These are phyloP conservation scores for Williopsis jadinii DNA, from an alignment of 1,139 yeast species.

Conservation along the genomic window DNA sequence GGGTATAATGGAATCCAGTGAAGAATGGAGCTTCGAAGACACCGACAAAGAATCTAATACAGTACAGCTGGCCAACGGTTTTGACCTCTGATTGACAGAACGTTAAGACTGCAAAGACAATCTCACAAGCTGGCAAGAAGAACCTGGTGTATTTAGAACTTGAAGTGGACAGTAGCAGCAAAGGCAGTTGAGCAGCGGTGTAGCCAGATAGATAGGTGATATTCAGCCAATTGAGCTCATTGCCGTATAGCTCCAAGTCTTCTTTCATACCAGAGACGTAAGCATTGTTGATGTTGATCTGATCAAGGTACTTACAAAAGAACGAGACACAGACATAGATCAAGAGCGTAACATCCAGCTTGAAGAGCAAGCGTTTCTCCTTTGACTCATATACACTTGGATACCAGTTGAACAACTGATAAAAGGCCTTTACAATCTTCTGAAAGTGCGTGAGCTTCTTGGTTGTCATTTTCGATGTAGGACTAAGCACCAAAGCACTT, in stretches of 20 bases:
- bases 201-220: conserved; percentile 9
- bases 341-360: conserved; percentile 3
- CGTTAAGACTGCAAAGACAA: conserved; percentile 23
- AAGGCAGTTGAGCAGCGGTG: conserved; percentile 46
- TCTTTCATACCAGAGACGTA: conserved; percentile 42
- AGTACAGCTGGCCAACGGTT: background rate
- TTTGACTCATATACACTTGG: background rate
- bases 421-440: too few relatives aligned
- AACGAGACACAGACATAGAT: background rate
- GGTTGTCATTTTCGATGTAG: too few relatives aligned
- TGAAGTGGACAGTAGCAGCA: conserved; percentile 31
- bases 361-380: conserved; percentile 2
- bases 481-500: too few relatives aligned
- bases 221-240: conserved; percentile 43
- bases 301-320: conserved; percentile 44
- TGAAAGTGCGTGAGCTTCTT: too few relatives aligned
- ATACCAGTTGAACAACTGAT: conserved; percentile 1
- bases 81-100: background rate
- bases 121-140: conserved; percentile 25
- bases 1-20: conserved; percentile 49
- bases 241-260: conserved; percentile 20
- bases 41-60: conserved; percentile 31
- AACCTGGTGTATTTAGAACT: conserved; percentile 21
- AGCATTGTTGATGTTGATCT: conserved; percentile 30
- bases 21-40: conserved; percentile 26